phyloP scores from a whole-genome alignment of 495 filamentous ascomycete genomes.

The Cudoniella acicularis region DNA sequence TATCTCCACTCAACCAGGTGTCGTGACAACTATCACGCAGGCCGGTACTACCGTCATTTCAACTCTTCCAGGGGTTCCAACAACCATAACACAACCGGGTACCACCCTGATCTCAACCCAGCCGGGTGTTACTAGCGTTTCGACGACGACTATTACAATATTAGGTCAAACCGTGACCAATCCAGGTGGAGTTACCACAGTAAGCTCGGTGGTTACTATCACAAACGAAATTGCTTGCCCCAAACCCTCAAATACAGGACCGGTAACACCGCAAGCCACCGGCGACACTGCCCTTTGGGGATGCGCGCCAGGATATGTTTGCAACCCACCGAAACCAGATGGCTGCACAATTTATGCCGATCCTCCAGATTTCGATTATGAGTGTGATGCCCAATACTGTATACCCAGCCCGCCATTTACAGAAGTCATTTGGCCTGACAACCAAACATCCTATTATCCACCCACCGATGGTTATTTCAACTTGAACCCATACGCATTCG shows the following conservation, averaged over 20 bases:
- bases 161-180: background rate
- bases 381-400: slow-evolving; percentile 55
- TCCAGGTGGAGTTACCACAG: background rate
- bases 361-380: slow-evolving; percentile 47
- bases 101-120: slow-evolving; percentile 28
- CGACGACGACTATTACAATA: background rate
- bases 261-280: slow-evolving; percentile 21
- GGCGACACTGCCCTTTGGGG: slow-evolving; percentile 45
- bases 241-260: slow-evolving; percentile 20
- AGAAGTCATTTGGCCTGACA: slow-evolving; percentile 28
- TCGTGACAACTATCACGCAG: background rate
- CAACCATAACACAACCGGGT: slow-evolving; percentile 2
- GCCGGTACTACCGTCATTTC: background rate
- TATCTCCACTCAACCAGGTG: background rate
- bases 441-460: slow-evolving; percentile 48
- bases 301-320: slow-evolving; percentile 60
- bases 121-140: slow-evolving; percentile 24
- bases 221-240: slow-evolving; percentile 21
- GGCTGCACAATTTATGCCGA: slow-evolving; percentile 52
- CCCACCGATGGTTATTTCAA: slow-evolving; percentile 55
- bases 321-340: slow-evolving; percentile 42
- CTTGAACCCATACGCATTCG: slow-evolving; percentile 59
- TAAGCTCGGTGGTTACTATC: background rate
- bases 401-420: slow-evolving; percentile 38
- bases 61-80: slow-evolving; percentile 3